Conservation (phyloP, 2,329 filamentous ascomycete genomes). For the Beauveria bassiana region DNA sequence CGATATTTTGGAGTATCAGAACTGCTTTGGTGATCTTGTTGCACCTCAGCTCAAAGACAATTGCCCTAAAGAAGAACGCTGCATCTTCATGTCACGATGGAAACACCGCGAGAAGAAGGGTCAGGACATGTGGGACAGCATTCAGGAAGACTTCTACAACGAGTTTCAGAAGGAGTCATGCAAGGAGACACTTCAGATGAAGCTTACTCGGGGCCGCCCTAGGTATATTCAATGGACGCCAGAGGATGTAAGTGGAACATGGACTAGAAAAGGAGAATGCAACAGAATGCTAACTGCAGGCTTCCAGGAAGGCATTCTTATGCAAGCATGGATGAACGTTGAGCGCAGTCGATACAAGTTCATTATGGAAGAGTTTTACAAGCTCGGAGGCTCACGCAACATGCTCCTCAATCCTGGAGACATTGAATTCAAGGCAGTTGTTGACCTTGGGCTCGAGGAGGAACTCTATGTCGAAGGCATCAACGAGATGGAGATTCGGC, state of each 20-base stretch:
- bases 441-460: conserved; percentile 1
- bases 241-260: conserved; percentile 38
- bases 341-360: not conserved
- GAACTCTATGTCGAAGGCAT: conserved; percentile 1
- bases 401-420: conserved; percentile 7
- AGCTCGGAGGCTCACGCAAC: conserved; percentile 3
- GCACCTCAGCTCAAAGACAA: conserved; percentile 34
- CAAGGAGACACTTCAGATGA: conserved; percentile 50
- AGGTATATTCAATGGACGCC: conserved; percentile 42
- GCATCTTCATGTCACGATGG: conserved; percentile 42
- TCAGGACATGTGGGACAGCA: conserved; percentile 51
- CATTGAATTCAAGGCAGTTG: conserved; percentile 1
- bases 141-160: conserved; percentile 34
- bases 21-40: conserved; percentile 27
- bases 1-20: conserved; percentile 25
- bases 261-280: not conserved
- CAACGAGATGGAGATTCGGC: conserved; percentile 8
- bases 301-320: not conserved
- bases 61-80: conserved; percentile 40
- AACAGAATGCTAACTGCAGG: not conserved
- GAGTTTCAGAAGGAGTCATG: conserved; percentile 29
- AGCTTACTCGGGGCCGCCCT: conserved; percentile 41
- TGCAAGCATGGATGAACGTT: not conserved
- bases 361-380: not conserved
- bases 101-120: conserved; percentile 39